phyloP scores from a whole-genome alignment of 345 rosid species.

The Eutrema japonicum region DNA sequence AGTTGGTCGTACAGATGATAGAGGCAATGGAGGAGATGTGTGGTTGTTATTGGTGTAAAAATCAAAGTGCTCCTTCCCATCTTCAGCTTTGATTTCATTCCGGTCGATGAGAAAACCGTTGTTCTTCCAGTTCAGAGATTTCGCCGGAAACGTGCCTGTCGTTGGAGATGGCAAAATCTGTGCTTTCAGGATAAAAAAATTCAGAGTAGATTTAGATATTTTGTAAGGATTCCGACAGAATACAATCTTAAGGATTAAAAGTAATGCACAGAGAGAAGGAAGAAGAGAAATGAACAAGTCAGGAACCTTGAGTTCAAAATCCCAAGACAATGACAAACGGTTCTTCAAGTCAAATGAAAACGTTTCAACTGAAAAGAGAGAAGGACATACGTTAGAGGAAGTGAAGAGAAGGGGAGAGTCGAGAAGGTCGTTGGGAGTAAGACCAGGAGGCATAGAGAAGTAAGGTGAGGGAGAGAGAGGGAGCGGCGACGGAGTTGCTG shows the following conservation, averaged over 20 bases:
- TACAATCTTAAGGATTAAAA: conserved; percentile 1
- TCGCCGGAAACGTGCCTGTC: conserved; percentile 71
- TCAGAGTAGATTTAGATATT: background rate
- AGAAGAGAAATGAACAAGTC: conserved; percentile 15
- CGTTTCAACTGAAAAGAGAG: conserved; percentile 15
- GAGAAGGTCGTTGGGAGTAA: conserved; percentile 48
- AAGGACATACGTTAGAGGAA: conserved; percentile 56
- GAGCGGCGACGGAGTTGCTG: conserved; percentile 66
- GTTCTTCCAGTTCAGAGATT: conserved; percentile 56
- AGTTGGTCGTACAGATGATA: conserved; percentile 43
- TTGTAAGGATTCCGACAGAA: background rate
- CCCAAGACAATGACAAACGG: background rate
- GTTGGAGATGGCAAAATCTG: conserved; percentile 93
- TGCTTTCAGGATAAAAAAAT: background rate
- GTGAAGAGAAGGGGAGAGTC: conserved; percentile 85
- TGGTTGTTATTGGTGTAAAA: conserved; percentile 55
- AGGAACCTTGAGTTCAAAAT: background rate
- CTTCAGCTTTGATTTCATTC: conserved; percentile 53
- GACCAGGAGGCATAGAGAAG: conserved; percentile 73
- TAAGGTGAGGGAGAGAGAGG: conserved; percentile 57
- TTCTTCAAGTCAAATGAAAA: background rate
- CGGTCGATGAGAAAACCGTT: conserved; percentile 7
- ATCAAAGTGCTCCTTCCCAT: conserved; percentile 45
- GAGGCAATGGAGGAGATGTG: conserved; percentile 47
- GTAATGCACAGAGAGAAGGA: background rate